Evolutionary conservation across 495 filamentous ascomycete genomes (phyloP), one percentile per base, ranked within the genome.

Genomic region (Neurospora cerealis): DNA sequence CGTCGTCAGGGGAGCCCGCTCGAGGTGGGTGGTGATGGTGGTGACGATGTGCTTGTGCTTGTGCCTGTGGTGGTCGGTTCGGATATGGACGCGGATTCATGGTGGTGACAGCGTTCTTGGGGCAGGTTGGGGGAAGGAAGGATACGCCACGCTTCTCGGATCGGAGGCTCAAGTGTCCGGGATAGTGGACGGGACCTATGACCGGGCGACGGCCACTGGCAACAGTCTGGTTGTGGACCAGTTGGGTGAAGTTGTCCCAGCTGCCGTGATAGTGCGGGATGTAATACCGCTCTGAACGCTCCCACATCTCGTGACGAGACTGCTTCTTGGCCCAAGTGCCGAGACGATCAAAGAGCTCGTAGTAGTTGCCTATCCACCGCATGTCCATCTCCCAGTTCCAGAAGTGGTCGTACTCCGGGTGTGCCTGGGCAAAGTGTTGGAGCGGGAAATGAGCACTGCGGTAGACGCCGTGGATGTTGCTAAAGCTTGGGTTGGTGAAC

Each of bases 381-480:
- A 93, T 90, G 79, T 99, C 96, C 89, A 98, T 95, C 82, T 99
- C 96, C 94, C 94, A 98, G 80, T 99, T 95, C 96, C 96, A 99
- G 81, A 95, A 92, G 81, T 91, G 94, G 60, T 94, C 94, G 80
- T 96, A 98, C 79, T 98, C 93, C 0, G 93, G 92, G 80, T 98
- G 95, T 48, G 88, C 87, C 77, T 92, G 87, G n/a, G 95, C 91
- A 75, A 97, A 99, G 80, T 93, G 91, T 80, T 98, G 96, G 75
- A 98, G 87, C 5, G 95, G 92, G 89, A 98, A 91, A 80, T 93
- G 94, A 3, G 92, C 91, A 77, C 91, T 92, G 66, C 96, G 92
- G 83, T 98, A 98, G 3, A 95, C 93, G 4, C 94, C 96, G 80
- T 97, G 92, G 10, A 97, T 89, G 5, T 93, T 91, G 3, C 91